Percentiles rank a stretch among this genome's conserved stretches.
These are phyloP conservation scores for Sporothrix inflata DNA, from an alignment of 2,329 filamentous ascomycete species.

Conservation along the genomic window DNA sequence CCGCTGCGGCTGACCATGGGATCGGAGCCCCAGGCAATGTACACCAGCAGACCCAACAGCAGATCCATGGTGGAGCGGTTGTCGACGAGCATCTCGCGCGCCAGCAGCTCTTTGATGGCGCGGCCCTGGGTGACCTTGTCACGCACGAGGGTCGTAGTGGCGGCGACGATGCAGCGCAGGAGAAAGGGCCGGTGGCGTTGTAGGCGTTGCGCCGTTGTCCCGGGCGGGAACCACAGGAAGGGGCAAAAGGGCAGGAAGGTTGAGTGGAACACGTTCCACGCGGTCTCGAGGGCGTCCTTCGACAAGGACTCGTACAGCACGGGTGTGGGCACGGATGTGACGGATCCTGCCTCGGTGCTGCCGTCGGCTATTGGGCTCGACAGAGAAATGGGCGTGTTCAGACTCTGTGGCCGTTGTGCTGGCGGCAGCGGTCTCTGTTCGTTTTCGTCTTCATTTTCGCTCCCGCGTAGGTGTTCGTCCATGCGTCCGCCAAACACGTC, in stretches of 20 bases:
- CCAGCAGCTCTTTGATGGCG: constrained; percentile 48
- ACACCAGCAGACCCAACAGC: constrained; percentile 49
- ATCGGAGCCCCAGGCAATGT: constrained; percentile 47
- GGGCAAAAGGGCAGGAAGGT: constrained; percentile 40
- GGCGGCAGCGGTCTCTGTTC: background rate
- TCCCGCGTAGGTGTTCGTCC: background rate
- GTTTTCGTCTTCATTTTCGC: background rate
- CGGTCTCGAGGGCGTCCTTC: background rate
- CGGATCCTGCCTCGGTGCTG: background rate
- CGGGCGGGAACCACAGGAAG: constrained; percentile 43
- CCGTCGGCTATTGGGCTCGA: background rate
- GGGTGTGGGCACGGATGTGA: background rate
- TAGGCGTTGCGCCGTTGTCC: constrained; percentile 45
- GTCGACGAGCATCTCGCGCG: constrained; percentile 51
- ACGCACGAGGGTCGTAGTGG: constrained; percentile 48
- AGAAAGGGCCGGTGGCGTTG: constrained; percentile 53
- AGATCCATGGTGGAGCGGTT: constrained; percentile 20
- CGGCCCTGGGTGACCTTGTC: constrained; percentile 47
- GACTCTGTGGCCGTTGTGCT: background rate
- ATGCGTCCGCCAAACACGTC: constrained; percentile 6
- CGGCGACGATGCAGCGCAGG: constrained; percentile 53
- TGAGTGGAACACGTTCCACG: constrained; percentile 44
- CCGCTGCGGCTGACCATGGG: constrained; percentile 36
- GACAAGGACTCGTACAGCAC: background rate
- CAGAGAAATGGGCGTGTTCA: background rate